Conservation (phyloP, 2,329 filamentous ascomycete species). For the Pseudogymnoascus sp. region DNA sequence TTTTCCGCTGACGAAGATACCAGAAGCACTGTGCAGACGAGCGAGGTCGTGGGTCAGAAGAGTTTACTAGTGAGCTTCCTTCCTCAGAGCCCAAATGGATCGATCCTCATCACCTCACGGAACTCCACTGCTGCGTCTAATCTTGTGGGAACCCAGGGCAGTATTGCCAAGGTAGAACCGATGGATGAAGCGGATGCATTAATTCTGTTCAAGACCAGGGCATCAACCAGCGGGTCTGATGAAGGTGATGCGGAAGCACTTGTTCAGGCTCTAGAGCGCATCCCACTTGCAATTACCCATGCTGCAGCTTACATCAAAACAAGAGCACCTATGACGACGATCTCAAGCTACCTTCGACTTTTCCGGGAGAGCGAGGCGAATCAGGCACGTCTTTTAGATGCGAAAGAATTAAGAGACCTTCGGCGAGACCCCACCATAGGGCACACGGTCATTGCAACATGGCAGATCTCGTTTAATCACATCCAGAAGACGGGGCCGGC, state of each 20-base stretch:
- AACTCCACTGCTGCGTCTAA: constrained; percentile 1
- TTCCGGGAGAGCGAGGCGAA: constrained; percentile 29
- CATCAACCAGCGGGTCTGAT: neutral
- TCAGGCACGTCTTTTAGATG: constrained; percentile 25
- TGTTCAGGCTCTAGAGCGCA: constrained; percentile 19
- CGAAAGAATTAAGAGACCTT: constrained; percentile 25
- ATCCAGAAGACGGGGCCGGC: constrained; percentile 23
- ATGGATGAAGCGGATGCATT: constrained; percentile 6
- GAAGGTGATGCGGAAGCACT: constrained; percentile 7
- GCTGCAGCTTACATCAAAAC: constrained; percentile 25
- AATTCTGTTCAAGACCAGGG: constrained; percentile 6
- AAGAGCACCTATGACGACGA: too few species aligned
- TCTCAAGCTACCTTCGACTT: constrained; percentile 31
- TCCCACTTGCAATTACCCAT: constrained; percentile 25
- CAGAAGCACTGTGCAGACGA: too few species aligned
- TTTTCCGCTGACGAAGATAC: neutral
- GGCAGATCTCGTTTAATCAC: constrained; percentile 31
- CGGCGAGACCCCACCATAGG: constrained; percentile 29
- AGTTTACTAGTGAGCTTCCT: too few species aligned
- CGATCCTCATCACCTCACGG: constrained; percentile 10
- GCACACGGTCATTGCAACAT: constrained; percentile 31
- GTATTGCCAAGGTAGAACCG: neutral
- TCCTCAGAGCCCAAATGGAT: constrained; percentile 8
- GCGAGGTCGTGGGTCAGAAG: too few species aligned
- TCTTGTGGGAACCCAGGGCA: neutral